phyloP scores from a whole-genome alignment of 2,329 filamentous ascomycete genomes.

The Aspergillus ochraceus region DNA sequence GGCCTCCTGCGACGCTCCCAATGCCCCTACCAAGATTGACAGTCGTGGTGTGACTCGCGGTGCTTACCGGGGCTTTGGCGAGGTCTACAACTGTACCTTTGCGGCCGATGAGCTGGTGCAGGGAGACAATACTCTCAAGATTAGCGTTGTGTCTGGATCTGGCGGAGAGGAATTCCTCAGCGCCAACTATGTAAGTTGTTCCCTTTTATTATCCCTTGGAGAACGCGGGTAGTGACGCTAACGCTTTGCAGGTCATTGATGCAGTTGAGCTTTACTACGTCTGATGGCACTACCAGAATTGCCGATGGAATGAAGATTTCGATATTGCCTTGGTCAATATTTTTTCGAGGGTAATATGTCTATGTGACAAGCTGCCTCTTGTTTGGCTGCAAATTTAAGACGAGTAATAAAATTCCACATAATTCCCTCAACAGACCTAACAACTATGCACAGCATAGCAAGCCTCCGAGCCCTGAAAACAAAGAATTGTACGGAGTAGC shows the following conservation, averaged over 20 bases:
- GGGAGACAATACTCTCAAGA: conserved; percentile 3
- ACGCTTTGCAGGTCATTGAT: neutral
- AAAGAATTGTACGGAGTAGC: no score
- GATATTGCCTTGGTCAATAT: no score
- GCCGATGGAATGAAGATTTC: no score
- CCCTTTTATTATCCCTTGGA: neutral
- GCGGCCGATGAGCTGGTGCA: neutral
- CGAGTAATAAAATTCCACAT: no score
- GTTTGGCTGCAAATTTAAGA: no score
- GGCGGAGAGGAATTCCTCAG: conserved; percentile 6
- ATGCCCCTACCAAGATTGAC: neutral
- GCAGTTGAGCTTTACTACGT: neutral
- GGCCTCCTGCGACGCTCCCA: neutral
- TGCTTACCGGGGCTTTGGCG: conserved; percentile 5
- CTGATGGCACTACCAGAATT: neutral
- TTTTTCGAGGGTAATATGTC: no score
- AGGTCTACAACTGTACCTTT: conserved; percentile 1
- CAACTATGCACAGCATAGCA: no score
- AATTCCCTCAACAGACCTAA: no score
- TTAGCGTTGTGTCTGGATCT: neutral
- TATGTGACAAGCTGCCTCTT: no score
- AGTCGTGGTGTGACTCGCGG: conserved; percentile 5
- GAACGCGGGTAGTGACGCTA: neutral
- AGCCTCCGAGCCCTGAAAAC: no score
- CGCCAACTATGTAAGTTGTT: conserved; percentile 5